A percentile compares a stretch with the other conserved stretches of the same genome.
These are phyloP conservation scores for Grosmannia serpens DNA, from an alignment of 2,329 filamentous ascomycete genomes.

Conservation along the genomic window DNA sequence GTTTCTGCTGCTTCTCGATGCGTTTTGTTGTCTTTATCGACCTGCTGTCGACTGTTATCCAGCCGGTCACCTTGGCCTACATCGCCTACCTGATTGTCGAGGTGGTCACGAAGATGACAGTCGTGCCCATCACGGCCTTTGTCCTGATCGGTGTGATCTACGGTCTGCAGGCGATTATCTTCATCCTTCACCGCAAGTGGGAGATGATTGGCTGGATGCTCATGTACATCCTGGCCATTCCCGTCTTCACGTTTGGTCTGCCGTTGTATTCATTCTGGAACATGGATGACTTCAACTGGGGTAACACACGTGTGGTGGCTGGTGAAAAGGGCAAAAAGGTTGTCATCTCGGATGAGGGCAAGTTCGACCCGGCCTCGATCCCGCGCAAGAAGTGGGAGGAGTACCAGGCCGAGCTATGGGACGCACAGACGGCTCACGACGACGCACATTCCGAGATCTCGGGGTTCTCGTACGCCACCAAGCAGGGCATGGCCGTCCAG, in stretches of 20 bases:
- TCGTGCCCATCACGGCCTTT: conserved; percentile 76
- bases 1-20: conserved; percentile 99
- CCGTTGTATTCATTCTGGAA: conserved; percentile 97
- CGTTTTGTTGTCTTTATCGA: conserved; percentile 95
- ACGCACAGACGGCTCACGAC: conserved; percentile 72
- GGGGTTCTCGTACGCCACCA: conserved; percentile 90
- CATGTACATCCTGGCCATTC: conserved; percentile 82
- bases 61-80: conserved; percentile 84
- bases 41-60: conserved; percentile 79
- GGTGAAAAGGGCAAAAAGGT: conserved; percentile 89
- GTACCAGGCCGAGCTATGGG: conserved; percentile 96
- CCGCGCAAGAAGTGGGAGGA: conserved; percentile 99
- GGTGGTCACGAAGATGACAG: conserved; percentile 45
- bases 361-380: conserved; percentile 86
- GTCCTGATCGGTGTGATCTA: conserved; percentile 91
- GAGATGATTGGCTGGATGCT: conserved; percentile 99
- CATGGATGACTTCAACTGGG: conserved; percentile 99
- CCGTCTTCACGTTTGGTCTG: conserved; percentile 80
- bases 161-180: conserved; percentile 92
- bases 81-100: conserved; percentile 80
- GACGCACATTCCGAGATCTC: conserved; percentile 80
- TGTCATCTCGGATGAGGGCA: conserved; percentile 91
- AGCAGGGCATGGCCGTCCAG: conserved; percentile 44
- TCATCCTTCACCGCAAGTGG: conserved; percentile 94
- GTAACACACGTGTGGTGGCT: conserved; percentile 93